Conservation (phyloP, 2,329 filamentous ascomycete genomes). For the Colletotrichum sojae region DNA sequence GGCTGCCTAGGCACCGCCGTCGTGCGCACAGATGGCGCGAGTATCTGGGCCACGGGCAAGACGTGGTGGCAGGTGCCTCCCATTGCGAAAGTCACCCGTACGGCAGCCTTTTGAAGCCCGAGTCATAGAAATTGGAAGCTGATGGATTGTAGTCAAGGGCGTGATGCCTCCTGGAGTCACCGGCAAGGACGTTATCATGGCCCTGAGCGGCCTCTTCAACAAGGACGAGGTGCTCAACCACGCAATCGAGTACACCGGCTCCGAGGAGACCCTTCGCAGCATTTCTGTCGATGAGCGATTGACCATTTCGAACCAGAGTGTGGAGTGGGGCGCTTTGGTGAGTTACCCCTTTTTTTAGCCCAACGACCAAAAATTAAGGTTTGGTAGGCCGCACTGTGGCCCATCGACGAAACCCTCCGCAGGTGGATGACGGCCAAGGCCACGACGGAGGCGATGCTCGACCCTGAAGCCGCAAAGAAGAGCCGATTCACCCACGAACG, state of each 20-base stretch:
- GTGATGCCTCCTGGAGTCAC: slow-evolving; percentile 83
- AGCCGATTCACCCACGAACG: slow-evolving; percentile 79
- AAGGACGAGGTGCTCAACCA: slow-evolving; percentile 93
- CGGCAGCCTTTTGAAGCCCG: slow-evolving; percentile 58
- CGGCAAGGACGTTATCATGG: slow-evolving; percentile 95
- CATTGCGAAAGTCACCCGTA: slow-evolving; percentile 84
- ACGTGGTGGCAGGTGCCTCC: slow-evolving; percentile 95
- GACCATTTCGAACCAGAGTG: slow-evolving; percentile 85
- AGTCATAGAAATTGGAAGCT: too few species aligned
- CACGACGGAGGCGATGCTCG: slow-evolving; percentile 76
- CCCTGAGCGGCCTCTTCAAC: slow-evolving; percentile 88
- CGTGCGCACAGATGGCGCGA: slow-evolving; percentile 89
- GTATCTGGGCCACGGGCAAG: slow-evolving; percentile 84
- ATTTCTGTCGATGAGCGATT: slow-evolving; percentile 81
- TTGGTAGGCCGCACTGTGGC: slow-evolving; percentile 73
- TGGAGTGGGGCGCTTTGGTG: slow-evolving; percentile 81
- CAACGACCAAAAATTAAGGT: slow-evolving; percentile 43
- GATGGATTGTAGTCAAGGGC: too few species aligned
- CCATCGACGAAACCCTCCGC: slow-evolving; percentile 80
- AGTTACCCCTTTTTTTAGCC: neutral
- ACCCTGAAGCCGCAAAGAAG: slow-evolving; percentile 61
- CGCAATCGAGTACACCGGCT: slow-evolving; percentile 88
- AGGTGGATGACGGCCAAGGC: slow-evolving; percentile 85
- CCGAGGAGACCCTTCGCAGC: slow-evolving; percentile 80
- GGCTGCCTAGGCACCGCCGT: slow-evolving; percentile 80